Evolutionary conservation across 75 land plant species (phyloP).

Genomic region (Larix kaempferi): DNA sequence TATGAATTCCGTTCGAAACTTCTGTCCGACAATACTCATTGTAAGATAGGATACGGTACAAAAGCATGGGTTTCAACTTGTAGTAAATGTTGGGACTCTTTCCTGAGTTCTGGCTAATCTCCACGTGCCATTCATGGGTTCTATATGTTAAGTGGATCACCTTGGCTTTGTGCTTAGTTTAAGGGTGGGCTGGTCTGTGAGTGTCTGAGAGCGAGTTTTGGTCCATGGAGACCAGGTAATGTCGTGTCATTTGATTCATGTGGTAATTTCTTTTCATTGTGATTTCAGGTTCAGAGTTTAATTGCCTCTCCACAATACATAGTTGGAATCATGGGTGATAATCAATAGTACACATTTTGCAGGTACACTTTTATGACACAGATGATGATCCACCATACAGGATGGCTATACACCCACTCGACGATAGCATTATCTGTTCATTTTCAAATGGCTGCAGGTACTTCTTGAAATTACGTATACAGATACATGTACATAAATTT

Average conservation of each 20-base stretch:
- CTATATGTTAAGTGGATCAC: too few species aligned
- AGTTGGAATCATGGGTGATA: neutral
- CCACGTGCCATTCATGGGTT: too few species aligned
- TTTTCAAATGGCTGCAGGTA: slow-evolving; percentile 78
- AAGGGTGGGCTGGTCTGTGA: too few species aligned
- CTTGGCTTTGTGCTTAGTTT: too few species aligned
- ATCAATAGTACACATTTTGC: neutral
- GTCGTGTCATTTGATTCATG: too few species aligned
- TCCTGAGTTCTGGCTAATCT: too few species aligned
- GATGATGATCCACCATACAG: slow-evolving; percentile 71
- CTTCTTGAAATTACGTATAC: neutral
- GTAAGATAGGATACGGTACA: neutral
- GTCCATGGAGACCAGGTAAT: too few species aligned
- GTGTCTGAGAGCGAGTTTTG: too few species aligned
- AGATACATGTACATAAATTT: neutral
- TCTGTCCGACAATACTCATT: neutral
- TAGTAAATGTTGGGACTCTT: neutral
- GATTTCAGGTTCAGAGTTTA: neutral
- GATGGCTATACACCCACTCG: slow-evolving; percentile 81
- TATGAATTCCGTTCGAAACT: too few species aligned
- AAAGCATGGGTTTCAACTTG: neutral
- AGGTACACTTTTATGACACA: slow-evolving; percentile 46
- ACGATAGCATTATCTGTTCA: slow-evolving; percentile 71
- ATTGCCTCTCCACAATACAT: neutral
- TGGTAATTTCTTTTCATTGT: too few species aligned